phyloP scores from a whole-genome alignment of 148 eudicot genomes.

The Fallopia convolvulus region DNA sequence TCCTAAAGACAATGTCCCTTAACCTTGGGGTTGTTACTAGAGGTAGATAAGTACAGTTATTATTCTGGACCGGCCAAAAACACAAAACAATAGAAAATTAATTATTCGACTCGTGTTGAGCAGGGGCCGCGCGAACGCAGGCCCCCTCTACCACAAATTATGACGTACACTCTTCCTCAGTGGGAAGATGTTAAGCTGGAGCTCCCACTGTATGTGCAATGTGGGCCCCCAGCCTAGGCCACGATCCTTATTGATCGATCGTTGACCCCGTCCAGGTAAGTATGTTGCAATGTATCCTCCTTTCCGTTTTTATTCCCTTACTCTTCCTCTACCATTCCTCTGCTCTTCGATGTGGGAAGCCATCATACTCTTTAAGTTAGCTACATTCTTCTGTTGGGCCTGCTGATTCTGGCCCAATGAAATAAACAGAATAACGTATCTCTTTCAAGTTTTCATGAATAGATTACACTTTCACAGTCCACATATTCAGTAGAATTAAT shows the following conservation, averaged over 20 bases:
- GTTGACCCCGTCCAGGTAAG: constrained; percentile 10
- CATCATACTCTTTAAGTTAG: background rate
- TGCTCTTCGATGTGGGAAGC: constrained; percentile 1
- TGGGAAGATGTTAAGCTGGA: constrained; percentile 2
- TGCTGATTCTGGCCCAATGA: background rate
- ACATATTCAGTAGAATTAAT: no score
- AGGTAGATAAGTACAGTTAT: no score
- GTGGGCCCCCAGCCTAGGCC: constrained; percentile 8
- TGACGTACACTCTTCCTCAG: constrained; percentile 55
- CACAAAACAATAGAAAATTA: no score
- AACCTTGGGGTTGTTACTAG: no score
- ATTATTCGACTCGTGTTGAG: background rate
- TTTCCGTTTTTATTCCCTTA: background rate
- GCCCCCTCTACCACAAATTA: constrained; percentile 63
- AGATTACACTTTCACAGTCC: no score
- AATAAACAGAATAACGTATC: no score
- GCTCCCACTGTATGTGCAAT: constrained; percentile 1
- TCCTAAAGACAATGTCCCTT: no score
- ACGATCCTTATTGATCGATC: background rate
- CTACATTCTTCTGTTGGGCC: background rate
- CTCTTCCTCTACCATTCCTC: background rate
- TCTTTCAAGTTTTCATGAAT: no score
- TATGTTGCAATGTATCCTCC: background rate
- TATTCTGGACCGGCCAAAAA: no score
- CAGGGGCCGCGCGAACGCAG: constrained; percentile 82